Evolutionary conservation across 2,329 filamentous ascomycete genomes (phyloP).

Genomic region (Fusarium luffae): DNA sequence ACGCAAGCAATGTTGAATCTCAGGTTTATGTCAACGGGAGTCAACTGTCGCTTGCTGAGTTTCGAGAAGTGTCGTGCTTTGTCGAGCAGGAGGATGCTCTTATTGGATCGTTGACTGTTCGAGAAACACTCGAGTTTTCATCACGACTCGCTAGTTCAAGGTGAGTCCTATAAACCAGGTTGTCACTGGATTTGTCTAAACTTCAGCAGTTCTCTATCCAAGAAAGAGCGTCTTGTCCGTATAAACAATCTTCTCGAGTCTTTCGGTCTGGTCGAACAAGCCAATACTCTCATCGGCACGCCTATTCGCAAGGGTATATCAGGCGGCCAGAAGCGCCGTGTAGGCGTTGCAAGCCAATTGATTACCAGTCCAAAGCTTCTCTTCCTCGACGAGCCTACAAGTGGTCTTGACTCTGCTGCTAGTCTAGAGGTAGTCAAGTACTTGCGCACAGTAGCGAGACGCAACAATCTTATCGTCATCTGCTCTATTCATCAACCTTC

Average conservation of each 20-base stretch:
- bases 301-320: slow-evolving; percentile 85
- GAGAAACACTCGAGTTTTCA: slow-evolving; percentile 82
- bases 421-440: slow-evolving; percentile 82
- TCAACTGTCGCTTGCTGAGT: slow-evolving; percentile 61
- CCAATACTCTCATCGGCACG: slow-evolving; percentile 80
- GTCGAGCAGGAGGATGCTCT: slow-evolving; percentile 91
- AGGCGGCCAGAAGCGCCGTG: slow-evolving; percentile 84
- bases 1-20: slow-evolving; percentile 53
- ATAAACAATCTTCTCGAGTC: slow-evolving; percentile 74
- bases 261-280: slow-evolving; percentile 78
- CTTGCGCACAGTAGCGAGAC: slow-evolving; percentile 72
- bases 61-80: slow-evolving; percentile 76
- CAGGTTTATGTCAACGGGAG: slow-evolving; percentile 71
- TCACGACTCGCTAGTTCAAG: slow-evolving; percentile 72
- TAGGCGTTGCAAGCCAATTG: slow-evolving; percentile 83
- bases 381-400: slow-evolving; percentile 87
- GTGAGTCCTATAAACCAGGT: slow-evolving; percentile 49
- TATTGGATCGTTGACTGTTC: slow-evolving; percentile 82
- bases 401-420: slow-evolving; percentile 81
- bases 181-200: background rate
- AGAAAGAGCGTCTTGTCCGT: slow-evolving; percentile 68
- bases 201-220: slow-evolving; percentile 49
- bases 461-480: slow-evolving; percentile 79
- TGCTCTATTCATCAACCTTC: slow-evolving; percentile 89
- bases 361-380: slow-evolving; percentile 84